Evolutionary conservation across 106 monocot genomes (phyloP).

Genomic region (Posidonia australis): DNA sequence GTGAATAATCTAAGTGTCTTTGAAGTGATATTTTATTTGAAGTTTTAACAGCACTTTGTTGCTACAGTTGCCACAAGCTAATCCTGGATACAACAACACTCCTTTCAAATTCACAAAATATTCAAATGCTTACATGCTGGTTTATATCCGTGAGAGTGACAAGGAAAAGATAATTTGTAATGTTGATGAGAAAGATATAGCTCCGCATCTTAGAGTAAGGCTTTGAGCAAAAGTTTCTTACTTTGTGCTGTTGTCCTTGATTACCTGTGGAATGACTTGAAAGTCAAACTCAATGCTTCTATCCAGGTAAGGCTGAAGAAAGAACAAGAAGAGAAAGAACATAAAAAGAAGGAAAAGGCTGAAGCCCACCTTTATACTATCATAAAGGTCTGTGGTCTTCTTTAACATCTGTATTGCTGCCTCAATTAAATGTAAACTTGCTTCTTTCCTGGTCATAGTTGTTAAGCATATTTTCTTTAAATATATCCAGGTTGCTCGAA

Average conservation of each 20-base stretch:
- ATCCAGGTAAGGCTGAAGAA: constrained; percentile 85
- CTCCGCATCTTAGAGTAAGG: constrained; percentile 83
- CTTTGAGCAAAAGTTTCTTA: no score
- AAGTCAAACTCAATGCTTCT: not conserved
- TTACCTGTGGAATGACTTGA: not conserved
- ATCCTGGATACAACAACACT: constrained; percentile 88
- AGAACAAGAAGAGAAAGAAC: constrained; percentile 98
- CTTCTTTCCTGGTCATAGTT: constrained; percentile 2
- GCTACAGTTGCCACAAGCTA: constrained; percentile 77
- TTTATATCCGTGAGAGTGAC: constrained; percentile 94
- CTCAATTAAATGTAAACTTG: not conserved
- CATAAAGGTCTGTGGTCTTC: constrained; percentile 52
- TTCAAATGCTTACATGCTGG: constrained; percentile 99
- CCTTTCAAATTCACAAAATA: constrained; percentile 98
- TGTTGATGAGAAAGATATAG: constrained; percentile 99
- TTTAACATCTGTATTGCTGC: not conserved
- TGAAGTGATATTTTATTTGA: no score
- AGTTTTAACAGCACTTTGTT: no score
- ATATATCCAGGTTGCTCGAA: constrained; percentile 60
- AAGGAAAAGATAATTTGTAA: constrained; percentile 96
- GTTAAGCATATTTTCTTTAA: constrained; percentile 1
- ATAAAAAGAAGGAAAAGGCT: constrained; percentile 97
- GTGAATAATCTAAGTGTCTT: no score
- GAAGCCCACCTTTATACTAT: constrained; percentile 98
- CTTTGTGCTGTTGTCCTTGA: no score